phyloP scores from a whole-genome alignment of 2,329 filamentous ascomycete species.

The Penicillium sclerotigenum region DNA sequence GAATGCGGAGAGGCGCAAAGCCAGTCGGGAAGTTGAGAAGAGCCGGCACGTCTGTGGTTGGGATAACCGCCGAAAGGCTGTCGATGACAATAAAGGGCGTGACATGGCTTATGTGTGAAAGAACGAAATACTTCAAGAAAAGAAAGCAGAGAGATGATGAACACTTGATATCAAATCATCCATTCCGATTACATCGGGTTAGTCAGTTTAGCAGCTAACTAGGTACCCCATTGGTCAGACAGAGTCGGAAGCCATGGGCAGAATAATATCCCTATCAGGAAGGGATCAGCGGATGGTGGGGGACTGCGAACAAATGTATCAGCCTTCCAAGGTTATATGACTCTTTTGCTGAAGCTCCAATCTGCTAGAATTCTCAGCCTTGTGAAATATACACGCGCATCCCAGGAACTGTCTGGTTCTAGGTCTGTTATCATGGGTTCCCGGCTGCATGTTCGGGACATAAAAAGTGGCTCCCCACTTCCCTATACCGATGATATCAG shows the following conservation, averaged over 20 bases:
- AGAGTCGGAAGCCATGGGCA: slow-evolving; percentile 26
- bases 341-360: neutral
- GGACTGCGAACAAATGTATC: slow-evolving; percentile 2
- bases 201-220: slow-evolving; percentile 30
- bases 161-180: slow-evolving; percentile 25
- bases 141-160: neutral
- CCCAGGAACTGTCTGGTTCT: neutral
- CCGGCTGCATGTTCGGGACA: slow-evolving; percentile 26
- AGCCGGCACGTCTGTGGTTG: slow-evolving; percentile 17
- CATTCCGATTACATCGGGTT: slow-evolving; percentile 25
- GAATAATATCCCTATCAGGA: slow-evolving; percentile 18
- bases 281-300: slow-evolving; percentile 16
- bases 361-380: neutral
- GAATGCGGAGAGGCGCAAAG: slow-evolving; percentile 31
- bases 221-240: slow-evolving; percentile 31
- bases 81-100: slow-evolving; percentile 25
- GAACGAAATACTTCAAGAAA: neutral
- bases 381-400: neutral
- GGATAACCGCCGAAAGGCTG: slow-evolving; percentile 24
- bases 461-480: slow-evolving; percentile 30
- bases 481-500: slow-evolving; percentile 33
- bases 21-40: slow-evolving; percentile 24
- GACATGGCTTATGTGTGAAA: slow-evolving; percentile 28
- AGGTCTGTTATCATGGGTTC: slow-evolving; percentile 26
- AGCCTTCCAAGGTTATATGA: neutral